A percentile compares a stretch with the other conserved stretches of the same genome.
phyloP scores from a whole-genome alignment of 495 filamentous ascomycete species.

The Hypoxylon fuscum region DNA sequence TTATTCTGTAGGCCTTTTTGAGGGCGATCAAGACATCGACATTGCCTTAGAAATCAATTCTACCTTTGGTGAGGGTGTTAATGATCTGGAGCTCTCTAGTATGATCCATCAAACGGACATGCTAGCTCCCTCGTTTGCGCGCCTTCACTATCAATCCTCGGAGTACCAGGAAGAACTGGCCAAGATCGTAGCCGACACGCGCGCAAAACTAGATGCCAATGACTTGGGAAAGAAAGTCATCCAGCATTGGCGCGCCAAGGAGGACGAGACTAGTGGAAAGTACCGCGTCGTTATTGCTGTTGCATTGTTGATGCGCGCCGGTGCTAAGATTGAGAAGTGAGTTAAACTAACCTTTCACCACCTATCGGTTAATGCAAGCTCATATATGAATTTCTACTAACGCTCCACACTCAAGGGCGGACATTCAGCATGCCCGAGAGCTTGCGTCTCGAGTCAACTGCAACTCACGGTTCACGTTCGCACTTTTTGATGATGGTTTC shows the following conservation, averaged over 20 bases:
- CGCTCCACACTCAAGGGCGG: not conserved
- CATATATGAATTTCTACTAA: too few relatives aligned
- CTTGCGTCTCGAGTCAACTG: slow-evolving; percentile 8
- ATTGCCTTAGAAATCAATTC: not conserved
- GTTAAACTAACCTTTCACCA: slow-evolving; percentile 2
- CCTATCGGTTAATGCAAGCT: too few relatives aligned
- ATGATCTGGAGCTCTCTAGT: not conserved
- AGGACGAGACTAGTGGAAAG: not conserved
- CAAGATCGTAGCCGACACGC: not conserved
- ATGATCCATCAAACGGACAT: slow-evolving; percentile 4
- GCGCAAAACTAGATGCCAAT: slow-evolving; percentile 7
- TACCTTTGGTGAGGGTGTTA: not conserved
- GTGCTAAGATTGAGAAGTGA: slow-evolving; percentile 27
- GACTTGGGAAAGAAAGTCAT: slow-evolving; percentile 3
- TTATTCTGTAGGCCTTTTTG: slow-evolving; percentile 9
- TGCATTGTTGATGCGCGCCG: slow-evolving; percentile 29
- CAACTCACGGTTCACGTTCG: slow-evolving; percentile 1
- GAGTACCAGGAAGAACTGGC: not conserved
- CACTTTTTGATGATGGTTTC: slow-evolving; percentile 21
- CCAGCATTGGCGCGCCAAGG: slow-evolving; percentile 13
- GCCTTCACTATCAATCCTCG: not conserved
- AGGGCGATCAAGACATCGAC: slow-evolving; percentile 10
- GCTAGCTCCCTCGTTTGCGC: not conserved
- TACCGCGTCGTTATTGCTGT: slow-evolving; percentile 28
- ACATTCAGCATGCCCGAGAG: slow-evolving; percentile 18